These are phyloP conservation scores for Boletus sensibilis DNA, from an alignment of 768 basidiomycete genomes.

Conservation along the genomic window DNA sequence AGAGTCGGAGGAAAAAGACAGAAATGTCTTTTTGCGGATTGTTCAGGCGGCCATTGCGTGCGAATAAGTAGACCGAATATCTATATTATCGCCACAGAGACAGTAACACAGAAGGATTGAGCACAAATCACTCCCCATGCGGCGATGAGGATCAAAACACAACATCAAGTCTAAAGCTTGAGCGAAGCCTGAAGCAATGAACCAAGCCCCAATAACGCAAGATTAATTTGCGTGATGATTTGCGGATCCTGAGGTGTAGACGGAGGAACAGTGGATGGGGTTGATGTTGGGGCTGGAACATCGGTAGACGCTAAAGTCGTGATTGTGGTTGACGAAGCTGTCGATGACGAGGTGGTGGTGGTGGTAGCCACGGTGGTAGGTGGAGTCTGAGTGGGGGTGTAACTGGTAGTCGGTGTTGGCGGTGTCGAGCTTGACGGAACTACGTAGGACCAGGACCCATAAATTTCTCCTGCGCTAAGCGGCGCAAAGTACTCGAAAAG, in stretches of 20 bases:
- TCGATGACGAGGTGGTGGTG: slow-evolving; percentile 14
- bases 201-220: slow-evolving; percentile 28
- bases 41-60: slow-evolving; percentile 32
- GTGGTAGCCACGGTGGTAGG: slow-evolving; percentile 13
- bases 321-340: slow-evolving; percentile 7
- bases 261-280: slow-evolving; percentile 11
- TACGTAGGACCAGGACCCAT: slow-evolving; percentile 42
- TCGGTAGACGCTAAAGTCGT: slow-evolving; percentile 4
- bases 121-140: not conserved
- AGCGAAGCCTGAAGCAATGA: slow-evolving; percentile 18
- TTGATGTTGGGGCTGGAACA: slow-evolving; percentile 9
- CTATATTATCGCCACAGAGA: not conserved
- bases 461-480: slow-evolving; percentile 34
- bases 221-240: slow-evolving; percentile 21
- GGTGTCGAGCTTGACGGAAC: slow-evolving; percentile 21
- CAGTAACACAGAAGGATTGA: not conserved
- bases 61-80: slow-evolving; percentile 10
- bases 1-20: slow-evolving; percentile 21
- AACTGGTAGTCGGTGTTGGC: slow-evolving; percentile 20
- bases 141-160: not conserved
- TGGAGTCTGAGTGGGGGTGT: slow-evolving; percentile 19
- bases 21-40: slow-evolving; percentile 33
- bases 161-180: slow-evolving; percentile 1
- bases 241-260: slow-evolving; percentile 21
- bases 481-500: slow-evolving; percentile 46